Percentiles rank a stretch among this genome's conserved stretches.
Conservation (phyloP, 768 basidiomycete genomes). For the Serendipita sp. region DNA sequence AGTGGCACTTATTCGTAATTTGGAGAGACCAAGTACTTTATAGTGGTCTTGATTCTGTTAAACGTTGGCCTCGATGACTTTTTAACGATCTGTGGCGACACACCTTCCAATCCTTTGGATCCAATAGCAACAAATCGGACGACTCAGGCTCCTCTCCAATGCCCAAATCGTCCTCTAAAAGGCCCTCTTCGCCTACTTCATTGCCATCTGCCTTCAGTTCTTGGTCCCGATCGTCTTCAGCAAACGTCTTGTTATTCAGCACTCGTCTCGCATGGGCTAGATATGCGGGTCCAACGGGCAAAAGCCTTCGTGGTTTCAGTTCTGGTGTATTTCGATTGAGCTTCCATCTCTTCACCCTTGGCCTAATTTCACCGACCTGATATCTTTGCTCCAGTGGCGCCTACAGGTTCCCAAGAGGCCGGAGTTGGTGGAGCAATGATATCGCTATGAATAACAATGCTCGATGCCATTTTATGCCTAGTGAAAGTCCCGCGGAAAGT, state of each 20-base stretch:
- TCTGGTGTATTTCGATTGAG: conserved; percentile 16
- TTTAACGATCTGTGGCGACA: conserved; percentile 9
- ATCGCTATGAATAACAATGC: neutral
- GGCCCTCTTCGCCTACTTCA: conserved; percentile 26
- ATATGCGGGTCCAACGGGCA: conserved; percentile 81
- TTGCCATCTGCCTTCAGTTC: conserved; percentile 36
- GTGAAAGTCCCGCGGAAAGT: neutral
- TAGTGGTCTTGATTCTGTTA: conserved; percentile 94
- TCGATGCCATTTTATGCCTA: neutral
- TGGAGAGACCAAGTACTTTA: conserved; percentile 85
- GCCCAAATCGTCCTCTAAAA: conserved; percentile 63
- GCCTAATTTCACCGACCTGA: conserved; percentile 17
- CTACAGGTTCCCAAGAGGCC: conserved; percentile 27
- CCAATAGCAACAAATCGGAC: conserved; percentile 48
- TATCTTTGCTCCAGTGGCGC: conserved; percentile 21
- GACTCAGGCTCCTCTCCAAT: conserved; percentile 83
- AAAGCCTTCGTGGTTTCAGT: conserved; percentile 34
- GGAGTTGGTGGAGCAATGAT: conserved; percentile 30
- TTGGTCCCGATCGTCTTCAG: conserved; percentile 57
- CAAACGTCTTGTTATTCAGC: conserved; percentile 62
- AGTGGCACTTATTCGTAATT: conserved; percentile 71
- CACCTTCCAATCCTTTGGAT: conserved; percentile 98
- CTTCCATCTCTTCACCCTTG: conserved; percentile 7
- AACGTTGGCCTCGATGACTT: neutral
- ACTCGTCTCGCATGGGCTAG: conserved; percentile 65